phyloP scores from a whole-genome alignment of 2,329 filamentous ascomycete genomes.

The Neoscytalidium dimidiatum region DNA sequence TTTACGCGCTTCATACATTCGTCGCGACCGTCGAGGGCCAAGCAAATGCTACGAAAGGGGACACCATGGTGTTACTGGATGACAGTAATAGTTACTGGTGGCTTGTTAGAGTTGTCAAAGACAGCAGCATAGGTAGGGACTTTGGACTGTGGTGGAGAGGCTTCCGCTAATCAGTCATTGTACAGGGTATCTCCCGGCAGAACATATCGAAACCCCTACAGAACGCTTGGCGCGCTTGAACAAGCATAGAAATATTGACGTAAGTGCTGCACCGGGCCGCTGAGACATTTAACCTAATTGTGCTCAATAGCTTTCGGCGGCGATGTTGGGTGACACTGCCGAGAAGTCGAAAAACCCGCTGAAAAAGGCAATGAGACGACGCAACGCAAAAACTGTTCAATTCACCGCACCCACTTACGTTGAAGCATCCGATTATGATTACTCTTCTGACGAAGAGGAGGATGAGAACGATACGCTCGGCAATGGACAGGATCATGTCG shows the following conservation, averaged over 20 bases:
- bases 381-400: conserved; percentile 82
- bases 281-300: conserved; percentile 19
- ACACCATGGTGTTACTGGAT: conserved; percentile 97
- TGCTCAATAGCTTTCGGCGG: conserved; percentile 61
- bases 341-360: conserved; percentile 82
- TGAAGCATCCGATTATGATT: conserved; percentile 84
- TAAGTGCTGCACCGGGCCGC: conserved; percentile 48
- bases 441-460: conserved; percentile 71
- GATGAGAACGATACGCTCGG: conserved; percentile 38
- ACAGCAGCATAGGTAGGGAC: conserved; percentile 80
- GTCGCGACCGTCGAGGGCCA: conserved; percentile 97
- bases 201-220: conserved; percentile 97
- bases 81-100: conserved; percentile 99
- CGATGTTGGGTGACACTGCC: conserved; percentile 70
- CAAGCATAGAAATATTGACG: conserved; percentile 97
- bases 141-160: conserved; percentile 18
- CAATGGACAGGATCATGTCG: conserved; percentile 35
- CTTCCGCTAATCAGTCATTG: not conserved
- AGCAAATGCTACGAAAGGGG: conserved; percentile 96
- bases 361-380: conserved; percentile 78
- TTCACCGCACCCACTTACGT: conserved; percentile 85
- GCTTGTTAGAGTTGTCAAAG: conserved; percentile 95
- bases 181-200: conserved; percentile 88
- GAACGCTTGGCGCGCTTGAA: conserved; percentile 91
- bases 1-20: conserved; percentile 97